Percentiles rank a stretch among this genome's conserved stretches.
phyloP scores from a whole-genome alignment of 495 filamentous ascomycete species.

The Sordaria brevicollis region DNA sequence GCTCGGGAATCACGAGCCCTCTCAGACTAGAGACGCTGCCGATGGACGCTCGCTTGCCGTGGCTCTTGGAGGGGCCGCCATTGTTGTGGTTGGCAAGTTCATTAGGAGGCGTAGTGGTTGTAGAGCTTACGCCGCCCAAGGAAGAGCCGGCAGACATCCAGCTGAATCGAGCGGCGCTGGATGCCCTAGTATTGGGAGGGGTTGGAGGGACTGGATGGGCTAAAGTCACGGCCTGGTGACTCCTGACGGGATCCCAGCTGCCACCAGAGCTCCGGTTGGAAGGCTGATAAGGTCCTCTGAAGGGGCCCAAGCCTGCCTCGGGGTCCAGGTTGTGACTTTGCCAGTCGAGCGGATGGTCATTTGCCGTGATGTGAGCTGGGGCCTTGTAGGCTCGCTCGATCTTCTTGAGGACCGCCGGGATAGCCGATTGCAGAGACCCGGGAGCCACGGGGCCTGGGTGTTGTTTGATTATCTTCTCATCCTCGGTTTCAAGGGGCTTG shows the following conservation, averaged over 20 bases:
- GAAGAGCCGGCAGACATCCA: background rate
- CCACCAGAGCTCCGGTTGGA: background rate
- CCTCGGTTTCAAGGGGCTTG: background rate
- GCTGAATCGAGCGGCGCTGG: background rate
- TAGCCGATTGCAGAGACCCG: constrained; percentile 1
- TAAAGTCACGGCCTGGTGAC: background rate
- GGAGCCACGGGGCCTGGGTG: constrained; percentile 4
- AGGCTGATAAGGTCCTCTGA: no score
- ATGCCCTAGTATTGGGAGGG: background rate
- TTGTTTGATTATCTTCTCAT: background rate
- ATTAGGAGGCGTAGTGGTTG: background rate
- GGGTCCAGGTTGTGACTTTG: background rate
- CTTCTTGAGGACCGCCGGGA: background rate
- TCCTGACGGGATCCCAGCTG: background rate
- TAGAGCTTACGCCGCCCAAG: background rate
- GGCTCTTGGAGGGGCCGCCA: background rate
- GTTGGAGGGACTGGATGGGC: background rate
- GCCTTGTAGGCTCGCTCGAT: constrained; percentile 1
- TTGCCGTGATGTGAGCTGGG: constrained; percentile 2
- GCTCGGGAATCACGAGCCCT: background rate
- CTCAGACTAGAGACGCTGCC: background rate
- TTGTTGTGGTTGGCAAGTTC: background rate
- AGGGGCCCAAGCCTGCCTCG: constrained; percentile 2
- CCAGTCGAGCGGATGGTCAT: background rate
- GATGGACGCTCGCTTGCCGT: background rate